Base-by-base conservation (phyloP, 2,329 filamentous ascomycete genomes). In the Neopestalotiopsis sp. region DNA sequence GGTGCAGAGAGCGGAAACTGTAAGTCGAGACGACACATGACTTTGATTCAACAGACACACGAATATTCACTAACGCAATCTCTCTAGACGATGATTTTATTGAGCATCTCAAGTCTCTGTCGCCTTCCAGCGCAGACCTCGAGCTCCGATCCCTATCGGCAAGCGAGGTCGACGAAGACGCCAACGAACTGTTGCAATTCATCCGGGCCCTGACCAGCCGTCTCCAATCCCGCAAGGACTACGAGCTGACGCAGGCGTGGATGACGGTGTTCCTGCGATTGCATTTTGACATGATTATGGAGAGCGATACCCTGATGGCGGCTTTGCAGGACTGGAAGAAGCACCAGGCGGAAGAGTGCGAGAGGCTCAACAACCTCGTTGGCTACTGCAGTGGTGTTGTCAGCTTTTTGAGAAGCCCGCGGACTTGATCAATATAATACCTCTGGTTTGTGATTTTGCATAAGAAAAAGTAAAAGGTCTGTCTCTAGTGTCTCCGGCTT, bases 181-280 rank as follows among this genome's bases (percentile, higher is more conserved):
- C 89, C 71, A 89, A 92, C 69, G 96, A 98, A 80, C 83, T 97
- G 20, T 84, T 91, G 0, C 86, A 90, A 66, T 99, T 99, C 77
- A 90, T 98, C 65, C 81, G 84, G n/a, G 94, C 94, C 1, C 81
- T 99, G 68, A 97, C 93, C 0, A 86, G 84, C 67, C 87, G 92
- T 13, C 83, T 98, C 66, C 81, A 84, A 58, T 84, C 89, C 65
- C 90, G 91, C 72, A 89, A 88, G 62, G 96, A 98, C 79, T 99
- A 97, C 80, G 96, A 99, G 81, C 86, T 99, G 53, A 92, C 94
- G 17, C 95, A 98, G 80, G 94, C 94, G 0, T 99, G 96, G 95
- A 98, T 99, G 94, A 91, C 92, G 1, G 95, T 98, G 1, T 97
- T 98, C 76, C 79, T 99, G 69, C 89, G 91, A 62, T 83, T 97